A percentile compares a stretch with the other conserved stretches of the same genome.
Evolutionary conservation across 495 filamentous ascomycete genomes (phyloP).

Genomic region (Echria macrotheca): DNA sequence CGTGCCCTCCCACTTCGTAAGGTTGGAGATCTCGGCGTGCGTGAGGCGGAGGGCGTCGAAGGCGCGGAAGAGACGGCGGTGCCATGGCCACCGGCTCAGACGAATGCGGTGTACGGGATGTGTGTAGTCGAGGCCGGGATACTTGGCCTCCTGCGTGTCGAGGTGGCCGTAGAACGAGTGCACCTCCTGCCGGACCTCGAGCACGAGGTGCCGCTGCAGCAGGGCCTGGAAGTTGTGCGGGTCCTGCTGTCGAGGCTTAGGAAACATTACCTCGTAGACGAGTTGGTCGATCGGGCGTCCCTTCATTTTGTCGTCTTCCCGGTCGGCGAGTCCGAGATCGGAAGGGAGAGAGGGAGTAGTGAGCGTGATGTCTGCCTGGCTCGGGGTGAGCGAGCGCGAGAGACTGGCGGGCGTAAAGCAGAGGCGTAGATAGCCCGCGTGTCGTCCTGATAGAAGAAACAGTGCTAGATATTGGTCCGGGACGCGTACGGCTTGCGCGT

Average conservation of each 20-base stretch:
- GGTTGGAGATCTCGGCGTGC: conserved; percentile 61
- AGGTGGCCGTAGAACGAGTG: conserved; percentile 79
- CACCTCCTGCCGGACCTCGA: conserved; percentile 82
- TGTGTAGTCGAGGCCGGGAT: conserved; percentile 85
- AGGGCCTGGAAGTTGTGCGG: conserved; percentile 48
- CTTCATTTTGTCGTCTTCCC: conserved; percentile 40
- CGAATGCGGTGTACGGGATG: conserved; percentile 75
- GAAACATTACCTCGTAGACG: conserved; percentile 52
- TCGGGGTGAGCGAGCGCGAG: no score
- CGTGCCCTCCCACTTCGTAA: conserved; percentile 94
- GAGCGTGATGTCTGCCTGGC: no score
- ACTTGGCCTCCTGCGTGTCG: conserved; percentile 81
- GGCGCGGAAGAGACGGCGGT: conserved; percentile 72
- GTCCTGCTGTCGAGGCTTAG: conserved; percentile 44
- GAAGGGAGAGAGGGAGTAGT: no score
- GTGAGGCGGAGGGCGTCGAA: conserved; percentile 79
- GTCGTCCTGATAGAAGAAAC: no score
- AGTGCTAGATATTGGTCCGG: no score
- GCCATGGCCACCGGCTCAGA: conserved; percentile 73
- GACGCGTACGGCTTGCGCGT: no score
- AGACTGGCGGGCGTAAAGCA: no score
- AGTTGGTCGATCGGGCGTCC: conserved; percentile 47
- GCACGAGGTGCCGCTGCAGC: conserved; percentile 63
- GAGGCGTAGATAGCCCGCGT: no score
- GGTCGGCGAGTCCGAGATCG: no score